Evolutionary conservation across 73 alveolate species (phyloP).

Genomic region (Tetrahymena elliotti): DNA sequence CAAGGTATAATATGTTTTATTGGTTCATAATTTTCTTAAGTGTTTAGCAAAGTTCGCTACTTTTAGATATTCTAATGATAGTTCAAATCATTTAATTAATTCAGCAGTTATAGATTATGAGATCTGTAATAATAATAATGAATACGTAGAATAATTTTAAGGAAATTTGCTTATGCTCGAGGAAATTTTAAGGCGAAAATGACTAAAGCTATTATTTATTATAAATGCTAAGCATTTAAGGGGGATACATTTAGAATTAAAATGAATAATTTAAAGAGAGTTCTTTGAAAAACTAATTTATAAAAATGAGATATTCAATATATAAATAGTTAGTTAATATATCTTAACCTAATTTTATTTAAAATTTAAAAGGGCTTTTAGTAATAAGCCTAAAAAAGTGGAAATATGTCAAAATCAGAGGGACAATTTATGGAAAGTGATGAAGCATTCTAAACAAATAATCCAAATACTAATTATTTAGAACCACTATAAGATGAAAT

Average conservation of each 20-base stretch:
- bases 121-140: not conserved
- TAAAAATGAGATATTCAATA: not conserved
- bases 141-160: not conserved
- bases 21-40: not conserved
- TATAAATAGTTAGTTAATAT: not conserved
- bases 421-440: not conserved
- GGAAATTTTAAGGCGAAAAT: not conserved
- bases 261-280: not conserved
- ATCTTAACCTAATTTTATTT: not conserved
- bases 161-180: not conserved
- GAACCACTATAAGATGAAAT: conserved; percentile 14
- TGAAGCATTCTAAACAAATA: not conserved
- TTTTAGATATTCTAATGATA: not conserved
- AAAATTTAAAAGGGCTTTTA: not conserved
- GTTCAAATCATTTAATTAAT: not conserved
- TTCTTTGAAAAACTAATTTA: not conserved
- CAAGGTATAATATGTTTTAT: not conserved
- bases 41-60: not conserved
- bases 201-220: too few species aligned
- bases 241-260: not conserved
- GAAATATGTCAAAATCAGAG: not conserved
- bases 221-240: too few species aligned
- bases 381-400: not conserved
- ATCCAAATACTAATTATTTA: not conserved
- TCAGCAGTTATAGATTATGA: not conserved